phyloP scores from a whole-genome alignment of 306 rosid genomes.

The Gastrolobium bilobum region DNA sequence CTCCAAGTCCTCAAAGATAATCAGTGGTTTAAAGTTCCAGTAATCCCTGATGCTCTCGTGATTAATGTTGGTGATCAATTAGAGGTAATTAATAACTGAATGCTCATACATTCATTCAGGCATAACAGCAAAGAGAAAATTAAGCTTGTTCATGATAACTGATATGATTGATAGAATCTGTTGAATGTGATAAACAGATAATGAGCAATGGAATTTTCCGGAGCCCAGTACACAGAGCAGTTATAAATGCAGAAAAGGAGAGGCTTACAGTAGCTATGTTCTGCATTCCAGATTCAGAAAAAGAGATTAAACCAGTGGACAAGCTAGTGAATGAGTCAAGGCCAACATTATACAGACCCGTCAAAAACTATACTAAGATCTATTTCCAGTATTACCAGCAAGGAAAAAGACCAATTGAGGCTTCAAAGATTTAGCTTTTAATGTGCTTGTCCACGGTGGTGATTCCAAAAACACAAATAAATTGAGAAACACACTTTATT shows the following conservation, averaged over 20 bases:
- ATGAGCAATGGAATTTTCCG: conserved; percentile 72
- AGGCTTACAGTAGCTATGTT: conserved; percentile 70
- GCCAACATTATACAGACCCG: conserved; percentile 60
- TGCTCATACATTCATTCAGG: not conserved
- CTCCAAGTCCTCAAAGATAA: conserved; percentile 77
- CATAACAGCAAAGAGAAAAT: not conserved
- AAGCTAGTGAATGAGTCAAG: conserved; percentile 57
- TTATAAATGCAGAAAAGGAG: conserved; percentile 63
- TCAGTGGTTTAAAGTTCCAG: conserved; percentile 78
- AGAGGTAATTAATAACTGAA: conserved; percentile 59
- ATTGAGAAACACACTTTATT: no score
- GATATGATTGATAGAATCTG: conserved; percentile 2
- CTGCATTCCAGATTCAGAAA: conserved; percentile 56
- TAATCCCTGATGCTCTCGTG: conserved; percentile 67
- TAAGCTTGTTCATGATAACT: conserved; percentile 3
- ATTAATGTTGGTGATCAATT: conserved; percentile 86
- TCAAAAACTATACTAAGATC: conserved; percentile 56
- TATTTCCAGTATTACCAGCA: conserved; percentile 70
- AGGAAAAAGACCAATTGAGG: conserved; percentile 72
- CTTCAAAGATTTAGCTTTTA: conserved; percentile 52
- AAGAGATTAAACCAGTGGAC: conserved; percentile 66
- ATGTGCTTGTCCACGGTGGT: not conserved
- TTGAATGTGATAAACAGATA: conserved; percentile 50
- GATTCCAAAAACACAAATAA: no score
- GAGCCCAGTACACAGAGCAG: conserved; percentile 78